These are phyloP conservation scores for Cryptococcus neoformans DNA, from an alignment of 1,284 basidiomycete species.

Conservation along the genomic window DNA sequence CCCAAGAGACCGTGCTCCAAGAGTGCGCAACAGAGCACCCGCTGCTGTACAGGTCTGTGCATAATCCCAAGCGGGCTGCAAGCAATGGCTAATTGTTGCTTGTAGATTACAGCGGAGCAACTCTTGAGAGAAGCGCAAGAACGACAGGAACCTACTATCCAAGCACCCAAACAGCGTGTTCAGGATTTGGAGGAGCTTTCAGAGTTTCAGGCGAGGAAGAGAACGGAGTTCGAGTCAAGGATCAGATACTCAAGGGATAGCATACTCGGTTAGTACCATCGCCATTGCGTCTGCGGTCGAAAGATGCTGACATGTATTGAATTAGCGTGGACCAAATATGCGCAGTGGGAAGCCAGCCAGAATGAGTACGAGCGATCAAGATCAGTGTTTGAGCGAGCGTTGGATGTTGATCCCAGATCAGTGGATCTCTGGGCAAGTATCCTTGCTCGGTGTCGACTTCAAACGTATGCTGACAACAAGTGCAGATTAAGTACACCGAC, in stretches of 20 bases:
- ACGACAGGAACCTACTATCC: slow-evolving; percentile 85
- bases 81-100: neutral
- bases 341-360: slow-evolving; percentile 82
- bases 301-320: neutral
- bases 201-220: slow-evolving; percentile 91
- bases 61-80: too few relatives aligned
- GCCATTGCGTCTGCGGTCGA: neutral
- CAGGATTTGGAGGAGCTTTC: slow-evolving; percentile 97
- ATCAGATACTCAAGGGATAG: slow-evolving; percentile 74
- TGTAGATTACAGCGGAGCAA: slow-evolving; percentile 93
- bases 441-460: neutral
- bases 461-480: neutral
- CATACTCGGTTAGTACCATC: slow-evolving; percentile 39
- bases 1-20: slow-evolving; percentile 51
- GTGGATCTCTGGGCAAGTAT: slow-evolving; percentile 72
- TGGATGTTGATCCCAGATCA: slow-evolving; percentile 89
- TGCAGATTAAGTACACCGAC: slow-evolving; percentile 83
- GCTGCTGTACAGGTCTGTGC: slow-evolving; percentile 74
- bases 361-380: slow-evolving; percentile 88
- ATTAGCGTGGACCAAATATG: slow-evolving; percentile 60
- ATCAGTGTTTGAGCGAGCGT: slow-evolving; percentile 92
- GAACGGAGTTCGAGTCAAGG: slow-evolving; percentile 95
- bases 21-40: slow-evolving; percentile 91
- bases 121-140: slow-evolving; percentile 98
- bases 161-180: slow-evolving; percentile 88